These are phyloP conservation scores for Hypoxylon fragiforme DNA, from an alignment of 495 filamentous ascomycete species.

Conservation along the genomic window DNA sequence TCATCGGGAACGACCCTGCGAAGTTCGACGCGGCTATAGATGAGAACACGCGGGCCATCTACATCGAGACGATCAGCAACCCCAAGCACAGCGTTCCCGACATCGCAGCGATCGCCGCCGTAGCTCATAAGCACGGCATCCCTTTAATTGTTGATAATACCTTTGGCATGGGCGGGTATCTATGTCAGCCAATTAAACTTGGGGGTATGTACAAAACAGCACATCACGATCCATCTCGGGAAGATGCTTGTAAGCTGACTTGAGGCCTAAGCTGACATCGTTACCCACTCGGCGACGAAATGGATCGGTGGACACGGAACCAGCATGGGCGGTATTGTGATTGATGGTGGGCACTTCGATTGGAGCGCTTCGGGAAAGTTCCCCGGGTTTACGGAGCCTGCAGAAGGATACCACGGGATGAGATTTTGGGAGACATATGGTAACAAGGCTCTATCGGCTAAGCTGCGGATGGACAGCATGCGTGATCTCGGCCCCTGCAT, in stretches of 20 bases:
- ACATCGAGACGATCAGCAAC: constrained; percentile 49
- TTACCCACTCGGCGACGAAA: constrained; percentile 47
- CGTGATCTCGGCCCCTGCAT: constrained; percentile 47
- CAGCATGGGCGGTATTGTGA: constrained; percentile 48
- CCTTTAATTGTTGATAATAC: constrained; percentile 49
- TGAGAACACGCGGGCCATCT: constrained; percentile 46
- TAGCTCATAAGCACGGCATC: constrained; percentile 46
- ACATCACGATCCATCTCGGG: background rate
- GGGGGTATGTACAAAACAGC: constrained; percentile 34
- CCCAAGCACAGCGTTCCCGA: constrained; percentile 49
- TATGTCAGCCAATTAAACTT: constrained; percentile 43
- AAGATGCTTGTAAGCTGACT: constrained; percentile 22
- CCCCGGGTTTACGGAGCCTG: constrained; percentile 46
- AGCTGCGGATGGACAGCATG: constrained; percentile 49
- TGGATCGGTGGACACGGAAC: constrained; percentile 52
- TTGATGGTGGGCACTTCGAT: constrained; percentile 49
- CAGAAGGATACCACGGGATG: constrained; percentile 48
- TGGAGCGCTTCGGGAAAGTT: constrained; percentile 48
- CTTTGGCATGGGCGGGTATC: constrained; percentile 49
- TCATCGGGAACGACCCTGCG: constrained; percentile 43
- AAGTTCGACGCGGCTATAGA: constrained; percentile 44
- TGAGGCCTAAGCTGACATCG: constrained; percentile 43
- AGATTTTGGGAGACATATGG: constrained; percentile 50
- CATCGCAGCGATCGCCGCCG: constrained; percentile 44
- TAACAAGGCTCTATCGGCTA: constrained; percentile 42